These are phyloP conservation scores for Fusarium foetens DNA, from an alignment of 2,329 filamentous ascomycete genomes.

Conservation along the genomic window DNA sequence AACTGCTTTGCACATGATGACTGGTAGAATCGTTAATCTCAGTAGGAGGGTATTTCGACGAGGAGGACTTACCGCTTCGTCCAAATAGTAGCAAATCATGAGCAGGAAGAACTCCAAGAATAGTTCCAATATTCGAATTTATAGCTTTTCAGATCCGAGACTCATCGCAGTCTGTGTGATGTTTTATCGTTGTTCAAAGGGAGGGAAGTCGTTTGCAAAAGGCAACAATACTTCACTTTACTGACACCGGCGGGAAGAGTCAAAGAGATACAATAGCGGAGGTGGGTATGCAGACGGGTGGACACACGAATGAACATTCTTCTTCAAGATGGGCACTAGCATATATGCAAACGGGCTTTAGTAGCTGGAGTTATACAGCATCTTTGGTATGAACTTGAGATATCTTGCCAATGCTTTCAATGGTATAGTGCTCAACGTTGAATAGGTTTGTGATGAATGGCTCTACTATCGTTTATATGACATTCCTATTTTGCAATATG, in stretches of 20 bases:
- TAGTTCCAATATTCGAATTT: neutral
- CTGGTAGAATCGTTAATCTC: neutral
- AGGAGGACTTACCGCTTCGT: neutral
- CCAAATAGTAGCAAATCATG: neutral
- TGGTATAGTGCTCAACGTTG: neutral
- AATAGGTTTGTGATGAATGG: neutral
- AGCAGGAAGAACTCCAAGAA: neutral
- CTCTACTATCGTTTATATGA: neutral
- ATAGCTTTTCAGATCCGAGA: neutral
- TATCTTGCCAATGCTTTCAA: neutral
- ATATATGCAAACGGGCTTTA: neutral
- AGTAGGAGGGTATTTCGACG: rapidly evolving
- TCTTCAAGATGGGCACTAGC: neutral
- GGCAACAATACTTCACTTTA: conserved; percentile 9
- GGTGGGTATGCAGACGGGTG: neutral
- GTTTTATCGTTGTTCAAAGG: neutral
- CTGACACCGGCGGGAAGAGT: conserved; percentile 3
- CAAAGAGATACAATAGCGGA: conserved; percentile 4
- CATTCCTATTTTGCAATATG: neutral
- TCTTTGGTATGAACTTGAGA: neutral
- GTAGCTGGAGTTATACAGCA: neutral
- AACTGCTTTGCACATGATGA: conserved; percentile 39
- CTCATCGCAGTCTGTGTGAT: neutral
- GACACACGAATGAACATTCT: neutral
- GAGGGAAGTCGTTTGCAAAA: conserved; percentile 2